Evolutionary conservation across 257 asterid species (phyloP).

Genomic region (Nicotiana tomentosiformis): DNA sequence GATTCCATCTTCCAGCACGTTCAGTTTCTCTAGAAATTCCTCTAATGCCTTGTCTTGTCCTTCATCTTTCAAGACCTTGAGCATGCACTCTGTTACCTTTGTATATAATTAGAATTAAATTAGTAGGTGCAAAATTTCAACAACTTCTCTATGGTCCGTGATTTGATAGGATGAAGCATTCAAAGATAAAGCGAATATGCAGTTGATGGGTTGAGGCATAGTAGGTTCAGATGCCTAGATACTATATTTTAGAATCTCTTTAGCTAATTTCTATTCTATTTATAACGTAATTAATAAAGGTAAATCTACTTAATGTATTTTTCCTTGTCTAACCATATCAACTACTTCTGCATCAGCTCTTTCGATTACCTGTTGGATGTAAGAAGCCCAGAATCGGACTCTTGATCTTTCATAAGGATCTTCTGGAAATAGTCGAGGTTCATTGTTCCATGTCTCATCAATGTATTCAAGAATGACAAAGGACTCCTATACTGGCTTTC

Average conservation of each 20-base stretch:
- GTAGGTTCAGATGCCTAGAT: no score
- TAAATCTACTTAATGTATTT: background rate
- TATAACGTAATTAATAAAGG: no score
- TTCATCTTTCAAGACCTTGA: conserved; percentile 8
- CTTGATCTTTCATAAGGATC: conserved; percentile 28
- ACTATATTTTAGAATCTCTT: no score
- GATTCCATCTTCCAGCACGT: conserved; percentile 27
- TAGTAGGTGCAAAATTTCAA: no score
- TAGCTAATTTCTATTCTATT: no score
- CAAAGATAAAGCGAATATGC: no score
- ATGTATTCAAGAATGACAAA: conserved; percentile 31
- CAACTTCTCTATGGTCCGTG: no score
- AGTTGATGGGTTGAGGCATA: no score
- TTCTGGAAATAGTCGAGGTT: conserved; percentile 26
- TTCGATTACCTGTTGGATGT: conserved; percentile 22
- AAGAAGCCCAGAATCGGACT: conserved; percentile 34
- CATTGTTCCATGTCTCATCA: conserved; percentile 29
- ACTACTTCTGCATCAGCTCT: background rate
- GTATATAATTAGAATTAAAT: background rate
- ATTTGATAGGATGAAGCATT: no score
- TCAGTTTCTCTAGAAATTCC: conserved; percentile 22
- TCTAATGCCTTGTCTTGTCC: conserved; percentile 11
- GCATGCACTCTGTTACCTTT: conserved; percentile 18
- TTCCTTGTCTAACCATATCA: no score
- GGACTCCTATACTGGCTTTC: conserved; percentile 30